Evolutionary conservation across 164 flowering plant species (phyloP).

Genomic region (Magnolia officinalis): DNA sequence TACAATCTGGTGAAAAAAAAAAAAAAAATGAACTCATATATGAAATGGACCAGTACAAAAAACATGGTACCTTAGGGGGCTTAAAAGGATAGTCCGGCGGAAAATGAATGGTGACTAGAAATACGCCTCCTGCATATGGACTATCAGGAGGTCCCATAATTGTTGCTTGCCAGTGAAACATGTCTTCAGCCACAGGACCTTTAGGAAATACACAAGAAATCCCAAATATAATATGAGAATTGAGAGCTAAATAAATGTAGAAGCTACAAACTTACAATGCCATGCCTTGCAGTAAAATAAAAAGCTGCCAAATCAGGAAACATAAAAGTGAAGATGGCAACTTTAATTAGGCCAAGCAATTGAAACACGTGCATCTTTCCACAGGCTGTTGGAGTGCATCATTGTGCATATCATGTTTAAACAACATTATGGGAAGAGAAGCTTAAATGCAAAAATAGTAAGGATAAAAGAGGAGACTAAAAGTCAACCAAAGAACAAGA

Average conservation of each 20-base stretch:
- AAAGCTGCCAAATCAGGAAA: background rate
- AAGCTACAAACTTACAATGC: background rate
- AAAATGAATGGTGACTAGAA: conserved; percentile 41
- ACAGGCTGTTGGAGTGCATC: too few species aligned
- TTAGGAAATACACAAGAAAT: background rate
- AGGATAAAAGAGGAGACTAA: too few species aligned
- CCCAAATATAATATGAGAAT: background rate
- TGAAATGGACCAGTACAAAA: background rate
- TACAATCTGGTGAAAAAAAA: background rate
- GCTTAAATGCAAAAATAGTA: too few species aligned
- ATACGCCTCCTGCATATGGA: conserved; percentile 50
- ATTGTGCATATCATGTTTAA: too few species aligned
- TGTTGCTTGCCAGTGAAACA: conserved; percentile 54
- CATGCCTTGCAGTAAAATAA: background rate
- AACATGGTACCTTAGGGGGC: conserved; percentile 41
- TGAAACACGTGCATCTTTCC: too few species aligned
- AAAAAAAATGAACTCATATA: background rate
- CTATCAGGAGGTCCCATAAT: conserved; percentile 54
- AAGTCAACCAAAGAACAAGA: too few species aligned
- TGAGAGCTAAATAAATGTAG: background rate
- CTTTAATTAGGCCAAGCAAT: background rate
- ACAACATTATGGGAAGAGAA: too few species aligned
- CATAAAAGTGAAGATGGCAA: background rate
- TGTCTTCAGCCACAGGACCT: conserved; percentile 52
- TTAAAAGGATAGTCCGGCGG: conserved; percentile 53